A percentile compares a stretch with the other conserved stretches of the same genome.
These are phyloP conservation scores for Xylariaceae sp. DNA, from an alignment of 2,329 filamentous ascomycete species.

Conservation along the genomic window DNA sequence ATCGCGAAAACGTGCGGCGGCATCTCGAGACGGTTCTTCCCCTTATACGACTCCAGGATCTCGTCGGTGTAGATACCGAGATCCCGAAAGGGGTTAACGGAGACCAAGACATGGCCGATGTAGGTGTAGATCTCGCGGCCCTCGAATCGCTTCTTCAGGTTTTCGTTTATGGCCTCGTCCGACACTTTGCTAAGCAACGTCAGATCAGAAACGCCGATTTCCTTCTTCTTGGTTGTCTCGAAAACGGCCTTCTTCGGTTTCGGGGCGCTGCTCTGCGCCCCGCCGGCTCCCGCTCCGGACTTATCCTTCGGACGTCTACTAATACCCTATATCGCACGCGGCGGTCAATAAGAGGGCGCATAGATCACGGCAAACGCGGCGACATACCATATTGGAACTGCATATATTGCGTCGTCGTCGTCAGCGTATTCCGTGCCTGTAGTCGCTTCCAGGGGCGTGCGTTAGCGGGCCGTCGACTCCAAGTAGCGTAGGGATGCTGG, in stretches of 20 bases:
- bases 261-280: slow-evolving; percentile 38
- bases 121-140: slow-evolving; percentile 99
- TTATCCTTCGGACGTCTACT: slow-evolving; percentile 47
- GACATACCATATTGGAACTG: slow-evolving; percentile 31
- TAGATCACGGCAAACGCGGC: background rate
- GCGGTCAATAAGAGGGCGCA: slow-evolving; percentile 17
- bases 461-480: background rate
- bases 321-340: slow-evolving; percentile 38
- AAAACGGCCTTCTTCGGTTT: slow-evolving; percentile 95
- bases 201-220: slow-evolving; percentile 96
- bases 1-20: slow-evolving; percentile 97
- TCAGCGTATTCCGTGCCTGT: background rate
- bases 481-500: slow-evolving; percentile 5
- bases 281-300: slow-evolving; percentile 38
- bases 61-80: slow-evolving; percentile 96
- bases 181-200: slow-evolving; percentile 97
- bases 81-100: slow-evolving; percentile 96
- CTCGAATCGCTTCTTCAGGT: slow-evolving; percentile 96
- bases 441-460: slow-evolving; percentile 2
- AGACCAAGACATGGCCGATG: slow-evolving; percentile 98
- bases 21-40: slow-evolving; percentile 93
- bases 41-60: slow-evolving; percentile 88
- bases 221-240: slow-evolving; percentile 97
- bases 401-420: slow-evolving; percentile 26
- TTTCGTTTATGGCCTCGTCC: slow-evolving; percentile 99